phyloP scores from a whole-genome alignment of 768 basidiomycete species.

The Lactifluus pinguis region DNA sequence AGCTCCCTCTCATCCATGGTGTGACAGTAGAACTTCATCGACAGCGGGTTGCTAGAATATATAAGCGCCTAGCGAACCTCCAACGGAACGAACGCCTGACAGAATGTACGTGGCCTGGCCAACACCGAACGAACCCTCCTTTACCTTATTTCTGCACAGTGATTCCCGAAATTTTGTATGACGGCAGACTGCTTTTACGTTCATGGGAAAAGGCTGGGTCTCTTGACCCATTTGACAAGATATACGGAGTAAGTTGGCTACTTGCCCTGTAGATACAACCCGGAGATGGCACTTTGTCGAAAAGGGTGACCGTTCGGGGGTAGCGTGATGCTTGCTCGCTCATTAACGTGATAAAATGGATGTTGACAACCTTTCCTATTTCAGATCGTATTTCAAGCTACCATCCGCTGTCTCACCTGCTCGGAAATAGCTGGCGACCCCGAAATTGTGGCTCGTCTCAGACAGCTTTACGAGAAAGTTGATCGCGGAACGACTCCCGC shows the following conservation, averaged over 20 bases:
- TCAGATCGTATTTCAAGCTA: slow-evolving; percentile 61
- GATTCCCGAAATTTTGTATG: slow-evolving; percentile 54
- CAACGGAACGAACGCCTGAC: slow-evolving; percentile 56
- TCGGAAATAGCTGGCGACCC: slow-evolving; percentile 64
- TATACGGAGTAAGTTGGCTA: slow-evolving; percentile 46
- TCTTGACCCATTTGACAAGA: slow-evolving; percentile 65
- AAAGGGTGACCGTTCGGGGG: neutral
- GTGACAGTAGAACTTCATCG: slow-evolving; percentile 64
- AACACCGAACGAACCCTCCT: slow-evolving; percentile 1
- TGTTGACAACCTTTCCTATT: neutral
- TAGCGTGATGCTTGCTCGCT: neutral
- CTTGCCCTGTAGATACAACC: neutral
- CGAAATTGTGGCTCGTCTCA: slow-evolving; percentile 49
- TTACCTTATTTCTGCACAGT: slow-evolving; percentile 35
- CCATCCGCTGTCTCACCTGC: slow-evolving; percentile 57
- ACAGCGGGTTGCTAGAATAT: slow-evolving; percentile 52
- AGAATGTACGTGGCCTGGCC: slow-evolving; percentile 39
- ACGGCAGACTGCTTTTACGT: slow-evolving; percentile 51
- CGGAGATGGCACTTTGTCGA: slow-evolving; percentile 4
- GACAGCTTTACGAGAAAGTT: slow-evolving; percentile 55
- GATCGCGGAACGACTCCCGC: slow-evolving; percentile 65
- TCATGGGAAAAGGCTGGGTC: slow-evolving; percentile 56
- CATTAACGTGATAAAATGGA: neutral
- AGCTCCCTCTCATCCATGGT: slow-evolving; percentile 72
- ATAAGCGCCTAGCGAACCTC: slow-evolving; percentile 57